Base-by-base conservation (phyloP, 164 flowering plant species). In the Kingdonia uniflora region DNA sequence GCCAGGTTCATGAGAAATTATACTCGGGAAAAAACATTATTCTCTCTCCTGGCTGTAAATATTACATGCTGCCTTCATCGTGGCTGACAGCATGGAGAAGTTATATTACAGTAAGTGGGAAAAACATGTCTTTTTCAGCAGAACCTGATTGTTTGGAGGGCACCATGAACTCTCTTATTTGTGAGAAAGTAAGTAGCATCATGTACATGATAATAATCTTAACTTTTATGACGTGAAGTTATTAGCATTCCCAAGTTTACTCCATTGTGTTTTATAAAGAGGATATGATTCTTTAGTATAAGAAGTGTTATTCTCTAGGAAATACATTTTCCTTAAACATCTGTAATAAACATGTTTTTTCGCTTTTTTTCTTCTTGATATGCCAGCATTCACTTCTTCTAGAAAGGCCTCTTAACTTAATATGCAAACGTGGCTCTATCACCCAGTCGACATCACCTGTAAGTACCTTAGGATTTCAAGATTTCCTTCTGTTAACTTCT, bases 1-100 rank as follows among this genome's bases (percentile, higher is more conserved):
- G 95, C 15, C 81, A 82, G 60, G 83, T 67, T 64, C 99, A 92
- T 70, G 97, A 92, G 76, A 89, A 79, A 54, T 72, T 92, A 60
- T 82, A 79, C 41, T 45, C 51, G 25, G 85, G 84, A 23, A 92
- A 81, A 75, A 69, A 52, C 57, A 56, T 71, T 53, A 70, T 77
- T n/a, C 81, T 92, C 52, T 63, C 65, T 70, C 64, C 75, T 11
- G 57, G 70, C 48, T 71, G 77, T 73, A 75, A 64, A 58, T 89
- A 92, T 71, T 89, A 73, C 65, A 69, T 92, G 68, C 58, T 92
- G 61, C 99, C 99, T 19, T 75, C 95, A 38, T 76, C 79, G 33
- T 92, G 99, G 99, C 60, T 92, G 52, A 56, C 76, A 55, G 77
- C 69, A 49, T 92, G 99, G 99, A 84, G 76, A 69, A 78, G 62